Base-by-base conservation (phyloP, 345 rosid genomes). In the Stellera chamaejasme region DNA sequence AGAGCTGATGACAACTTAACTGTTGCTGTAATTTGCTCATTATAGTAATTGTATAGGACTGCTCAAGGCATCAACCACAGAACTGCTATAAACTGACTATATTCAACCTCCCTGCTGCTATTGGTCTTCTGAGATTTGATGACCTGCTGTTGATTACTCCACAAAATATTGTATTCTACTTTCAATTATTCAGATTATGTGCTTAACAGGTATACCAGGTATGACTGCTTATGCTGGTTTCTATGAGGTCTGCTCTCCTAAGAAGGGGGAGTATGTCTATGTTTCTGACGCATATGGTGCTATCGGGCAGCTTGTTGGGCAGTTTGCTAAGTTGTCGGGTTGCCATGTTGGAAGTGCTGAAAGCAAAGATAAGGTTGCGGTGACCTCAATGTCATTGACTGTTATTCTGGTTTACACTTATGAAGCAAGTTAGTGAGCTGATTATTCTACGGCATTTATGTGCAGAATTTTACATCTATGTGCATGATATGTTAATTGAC, bases 251-350 rank as follows among this genome's bases (percentile, higher is more conserved):
- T 78, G 84, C 67, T 59, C 73, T n/a, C 84, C 87, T 12, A 72
- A 69, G 52, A 61, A 73, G 62, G 87, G 82, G 32, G 87, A 81
- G 27, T 49, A 50, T 2, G 74, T 75, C 13, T 83, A 58, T 26
- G 69, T 81, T n/a, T 78, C 84, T 0, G 83, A 77, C 1, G 87
- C 87, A 13, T 63, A 71, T 0, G 90, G 90, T 13, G 90, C 82
- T 0, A 75, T 78, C 25, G 83, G 83, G 43, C 83, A 80, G 69
- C 80, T 80, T 11, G 83, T 82, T 13, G 89, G 89, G 2, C 83
- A 82, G 46, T 68, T 82, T 43, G 85, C 83, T 2, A 79, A 82
- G 63, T 55, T 71, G 19, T 28, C 49, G 50, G 85, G 77, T 19
- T 82, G 85, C 62, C 75, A 75, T 58, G 83, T 82, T 45, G 84